Evolutionary conservation across 345 rosid species (phyloP).

Genomic region (Mangifera indica): DNA sequence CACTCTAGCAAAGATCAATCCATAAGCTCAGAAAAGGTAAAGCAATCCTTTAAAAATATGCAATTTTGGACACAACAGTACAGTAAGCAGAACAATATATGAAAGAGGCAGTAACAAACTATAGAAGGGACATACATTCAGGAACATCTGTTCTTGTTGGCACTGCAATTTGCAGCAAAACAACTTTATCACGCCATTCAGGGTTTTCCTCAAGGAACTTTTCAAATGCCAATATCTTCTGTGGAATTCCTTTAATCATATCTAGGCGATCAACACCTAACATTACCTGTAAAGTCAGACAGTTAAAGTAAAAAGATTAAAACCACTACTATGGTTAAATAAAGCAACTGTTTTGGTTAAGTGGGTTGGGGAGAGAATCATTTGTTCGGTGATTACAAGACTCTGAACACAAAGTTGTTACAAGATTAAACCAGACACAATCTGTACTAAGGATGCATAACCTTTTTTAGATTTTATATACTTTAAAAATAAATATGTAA

Average conservation of each 20-base stretch:
- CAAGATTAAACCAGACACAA: too few species aligned
- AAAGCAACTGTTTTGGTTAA: background rate
- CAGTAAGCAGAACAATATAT: conserved; percentile 1
- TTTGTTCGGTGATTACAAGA: conserved; percentile 3
- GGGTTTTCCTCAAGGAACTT: conserved; percentile 97
- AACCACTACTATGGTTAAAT: background rate
- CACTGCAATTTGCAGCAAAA: conserved; percentile 95
- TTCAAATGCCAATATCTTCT: conserved; percentile 96
- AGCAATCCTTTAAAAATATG: background rate
- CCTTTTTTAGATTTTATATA: too few species aligned
- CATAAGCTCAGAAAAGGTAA: background rate
- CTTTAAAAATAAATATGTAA: too few species aligned
- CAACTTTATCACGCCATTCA: conserved; percentile 96
- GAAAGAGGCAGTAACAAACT: conserved; percentile 17
- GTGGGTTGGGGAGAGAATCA: background rate
- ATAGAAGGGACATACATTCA: conserved; percentile 64
- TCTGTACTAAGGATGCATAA: too few species aligned
- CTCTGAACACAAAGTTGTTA: too few species aligned
- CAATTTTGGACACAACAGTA: background rate
- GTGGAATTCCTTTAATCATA: conserved; percentile 99
- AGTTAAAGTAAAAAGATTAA: conserved; percentile 9
- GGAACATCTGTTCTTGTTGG: conserved; percentile 99
- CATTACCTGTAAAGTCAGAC: conserved; percentile 67
- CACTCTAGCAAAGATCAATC: background rate
- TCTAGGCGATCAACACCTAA: conserved; percentile 99